Conservation (phyloP, 352 stramenopile genomes). For the Saprolegnia diclina region DNA sequence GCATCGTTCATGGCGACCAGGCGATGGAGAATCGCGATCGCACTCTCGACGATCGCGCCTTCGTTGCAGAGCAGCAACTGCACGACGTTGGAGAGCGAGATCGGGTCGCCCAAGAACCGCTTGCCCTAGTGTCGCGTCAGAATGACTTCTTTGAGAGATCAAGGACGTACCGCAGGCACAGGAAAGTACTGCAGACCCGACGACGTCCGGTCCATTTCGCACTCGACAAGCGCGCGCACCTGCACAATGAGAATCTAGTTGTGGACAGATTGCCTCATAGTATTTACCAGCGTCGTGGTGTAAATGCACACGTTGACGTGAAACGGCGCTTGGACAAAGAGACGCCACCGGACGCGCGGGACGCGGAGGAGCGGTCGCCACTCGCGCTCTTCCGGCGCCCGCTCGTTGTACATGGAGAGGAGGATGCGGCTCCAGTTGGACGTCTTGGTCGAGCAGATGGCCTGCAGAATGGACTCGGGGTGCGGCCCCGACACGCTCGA, state of each 20-base stretch:
- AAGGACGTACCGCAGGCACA: neutral
- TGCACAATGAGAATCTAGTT: neutral
- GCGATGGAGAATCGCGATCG: slow-evolving; percentile 17
- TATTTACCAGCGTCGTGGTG: slow-evolving; percentile 11
- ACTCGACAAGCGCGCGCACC: slow-evolving; percentile 14
- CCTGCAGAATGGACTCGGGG: slow-evolving; percentile 15
- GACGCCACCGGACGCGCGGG: slow-evolving; percentile 12
- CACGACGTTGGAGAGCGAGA: slow-evolving; percentile 45
- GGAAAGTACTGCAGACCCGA: slow-evolving; percentile 1
- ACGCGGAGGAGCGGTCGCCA: slow-evolving; percentile 21
- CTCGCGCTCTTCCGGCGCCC: slow-evolving; percentile 10
- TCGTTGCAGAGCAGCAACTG: slow-evolving; percentile 48
- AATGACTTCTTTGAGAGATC: too few relatives aligned
- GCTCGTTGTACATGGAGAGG: slow-evolving; percentile 25
- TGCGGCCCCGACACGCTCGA: slow-evolving; percentile 18
- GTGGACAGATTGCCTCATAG: neutral
- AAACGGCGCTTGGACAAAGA: slow-evolving; percentile 21
- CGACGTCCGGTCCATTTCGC: slow-evolving; percentile 7
- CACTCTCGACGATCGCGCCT: slow-evolving; percentile 15
- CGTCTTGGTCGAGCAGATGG: slow-evolving; percentile 17
- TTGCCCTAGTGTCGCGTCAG: slow-evolving; percentile 6
- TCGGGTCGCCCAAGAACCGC: slow-evolving; percentile 37
- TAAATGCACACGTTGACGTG: slow-evolving; percentile 27
- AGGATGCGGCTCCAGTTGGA: slow-evolving; percentile 14
- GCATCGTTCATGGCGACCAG: slow-evolving; percentile 38